Percentiles rank a stretch among this genome's conserved stretches.
Evolutionary conservation across 768 basidiomycete genomes (phyloP).

Genomic region (Hygrocybe punicea): DNA sequence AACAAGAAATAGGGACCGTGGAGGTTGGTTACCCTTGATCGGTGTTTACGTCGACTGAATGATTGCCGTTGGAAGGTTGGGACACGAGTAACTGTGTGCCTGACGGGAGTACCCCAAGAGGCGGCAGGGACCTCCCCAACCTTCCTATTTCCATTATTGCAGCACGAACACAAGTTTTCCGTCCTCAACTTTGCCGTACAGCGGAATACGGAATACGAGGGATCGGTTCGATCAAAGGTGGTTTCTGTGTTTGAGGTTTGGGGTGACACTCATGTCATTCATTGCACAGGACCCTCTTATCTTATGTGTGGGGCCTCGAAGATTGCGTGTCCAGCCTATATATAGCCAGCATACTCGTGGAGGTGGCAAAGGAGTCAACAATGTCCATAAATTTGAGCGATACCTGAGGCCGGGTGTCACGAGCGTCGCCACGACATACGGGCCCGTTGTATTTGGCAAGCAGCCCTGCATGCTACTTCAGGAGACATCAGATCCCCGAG

Average conservation of each 20-base stretch:
- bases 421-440: slow-evolving; percentile 83
- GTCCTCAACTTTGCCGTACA: slow-evolving; percentile 91
- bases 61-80: slow-evolving; percentile 56
- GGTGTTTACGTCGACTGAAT: not conserved
- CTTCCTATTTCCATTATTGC: slow-evolving; percentile 75
- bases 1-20: slow-evolving; percentile 55
- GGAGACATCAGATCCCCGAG: slow-evolving; percentile 64
- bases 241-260: not conserved
- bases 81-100: slow-evolving; percentile 68
- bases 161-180: slow-evolving; percentile 95
- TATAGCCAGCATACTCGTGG: slow-evolving; percentile 92
- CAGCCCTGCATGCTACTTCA: slow-evolving; percentile 74
- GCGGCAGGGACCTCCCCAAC: slow-evolving; percentile 51
- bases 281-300: slow-evolving; percentile 73
- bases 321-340: slow-evolving; percentile 78
- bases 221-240: slow-evolving; percentile 88
- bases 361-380: slow-evolving; percentile 88
- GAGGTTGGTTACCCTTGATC: slow-evolving; percentile 48
- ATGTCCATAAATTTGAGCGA: slow-evolving; percentile 94
- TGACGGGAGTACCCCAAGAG: slow-evolving; percentile 71
- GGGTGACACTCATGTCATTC: not conserved
- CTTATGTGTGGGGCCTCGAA: slow-evolving; percentile 84
- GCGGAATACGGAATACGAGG: slow-evolving; percentile 91
- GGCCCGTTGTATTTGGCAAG: slow-evolving; percentile 83
- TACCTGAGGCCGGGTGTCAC: slow-evolving; percentile 82